phyloP scores from a whole-genome alignment of 2,329 filamentous ascomycete species.

The Penicillium psychrosexuale region DNA sequence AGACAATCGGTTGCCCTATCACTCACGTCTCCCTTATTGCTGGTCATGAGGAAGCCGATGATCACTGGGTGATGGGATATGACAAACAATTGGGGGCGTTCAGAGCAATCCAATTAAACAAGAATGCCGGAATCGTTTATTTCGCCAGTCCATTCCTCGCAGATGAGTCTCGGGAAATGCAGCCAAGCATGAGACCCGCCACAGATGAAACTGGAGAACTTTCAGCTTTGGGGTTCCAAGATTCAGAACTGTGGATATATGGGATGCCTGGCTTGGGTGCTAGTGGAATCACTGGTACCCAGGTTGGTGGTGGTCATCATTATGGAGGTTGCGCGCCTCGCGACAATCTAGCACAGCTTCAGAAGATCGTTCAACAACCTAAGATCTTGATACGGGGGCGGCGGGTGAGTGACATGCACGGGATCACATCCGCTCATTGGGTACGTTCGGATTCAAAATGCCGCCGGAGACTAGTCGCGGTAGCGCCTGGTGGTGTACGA shows the following conservation, averaged over 20 bases:
- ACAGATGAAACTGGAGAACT: conserved; percentile 68
- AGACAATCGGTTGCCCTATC: conserved; percentile 65
- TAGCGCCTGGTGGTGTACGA: conserved; percentile 66
- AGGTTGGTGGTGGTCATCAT: conserved; percentile 18
- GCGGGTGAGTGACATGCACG: conserved; percentile 62
- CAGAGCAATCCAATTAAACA: conserved; percentile 70
- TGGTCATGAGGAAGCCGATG: conserved; percentile 53
- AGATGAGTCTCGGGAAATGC: conserved; percentile 53
- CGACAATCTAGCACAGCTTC: conserved; percentile 30
- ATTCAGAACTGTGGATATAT: conserved; percentile 73
- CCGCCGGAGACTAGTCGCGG: conserved; percentile 59
- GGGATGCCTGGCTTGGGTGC: conserved; percentile 60
- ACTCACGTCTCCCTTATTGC: conserved; percentile 70
- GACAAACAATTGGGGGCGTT: conserved; percentile 75
- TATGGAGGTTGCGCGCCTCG: conserved; percentile 14
- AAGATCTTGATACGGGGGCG: conserved; percentile 69
- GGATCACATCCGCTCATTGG: conserved; percentile 69
- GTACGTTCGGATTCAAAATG: conserved; percentile 54
- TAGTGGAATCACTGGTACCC: conserved; percentile 7
- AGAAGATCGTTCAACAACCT: conserved; percentile 44
- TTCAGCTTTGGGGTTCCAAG: conserved; percentile 69
- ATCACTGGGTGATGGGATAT: conserved; percentile 74
- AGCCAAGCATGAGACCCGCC: conserved; percentile 67
- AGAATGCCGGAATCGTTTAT: conserved; percentile 73
- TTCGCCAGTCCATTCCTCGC: conserved; percentile 65